These are phyloP conservation scores for Plasmodiophora brassicae DNA, from an alignment of 208 protist species.

Conservation along the genomic window DNA sequence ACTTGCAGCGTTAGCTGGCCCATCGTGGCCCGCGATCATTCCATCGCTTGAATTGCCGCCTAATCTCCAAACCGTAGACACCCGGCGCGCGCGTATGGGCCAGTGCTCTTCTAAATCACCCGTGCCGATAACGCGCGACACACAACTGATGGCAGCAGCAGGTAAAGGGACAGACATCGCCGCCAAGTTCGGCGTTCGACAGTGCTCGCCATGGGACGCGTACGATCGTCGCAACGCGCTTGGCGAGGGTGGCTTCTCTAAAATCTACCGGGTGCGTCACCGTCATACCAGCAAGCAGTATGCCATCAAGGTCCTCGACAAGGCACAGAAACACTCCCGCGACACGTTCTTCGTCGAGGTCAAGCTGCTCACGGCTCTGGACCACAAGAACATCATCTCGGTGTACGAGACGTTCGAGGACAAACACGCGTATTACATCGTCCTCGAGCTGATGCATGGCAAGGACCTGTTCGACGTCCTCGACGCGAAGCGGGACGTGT, in stretches of 20 bases:
- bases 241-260: background rate
- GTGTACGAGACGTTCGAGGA: background rate
- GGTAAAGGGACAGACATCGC: too few relatives aligned
- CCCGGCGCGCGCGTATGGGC: too few relatives aligned
- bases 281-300: background rate
- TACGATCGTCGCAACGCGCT: background rate
- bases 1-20: too few relatives aligned
- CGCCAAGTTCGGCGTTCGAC: background rate
- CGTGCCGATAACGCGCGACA: too few relatives aligned
- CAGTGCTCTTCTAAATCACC: too few relatives aligned
- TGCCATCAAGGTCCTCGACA: background rate
- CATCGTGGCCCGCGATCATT: too few relatives aligned
- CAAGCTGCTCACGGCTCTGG: background rate
- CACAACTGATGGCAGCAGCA: too few relatives aligned
- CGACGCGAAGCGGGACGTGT: conserved; percentile 23
- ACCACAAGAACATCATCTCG: conserved; percentile 1
- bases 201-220: background rate
- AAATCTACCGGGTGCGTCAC: background rate
- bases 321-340: background rate
- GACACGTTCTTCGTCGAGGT: conserved; percentile 17
- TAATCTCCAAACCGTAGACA: too few relatives aligned
- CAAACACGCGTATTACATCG: conserved; percentile 24
- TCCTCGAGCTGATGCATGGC: background rate
- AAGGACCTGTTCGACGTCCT: conserved; percentile 19
- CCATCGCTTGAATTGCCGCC: too few relatives aligned